Conservation (phyloP, 768 basidiomycete genomes). For the Auricularia sp. region DNA sequence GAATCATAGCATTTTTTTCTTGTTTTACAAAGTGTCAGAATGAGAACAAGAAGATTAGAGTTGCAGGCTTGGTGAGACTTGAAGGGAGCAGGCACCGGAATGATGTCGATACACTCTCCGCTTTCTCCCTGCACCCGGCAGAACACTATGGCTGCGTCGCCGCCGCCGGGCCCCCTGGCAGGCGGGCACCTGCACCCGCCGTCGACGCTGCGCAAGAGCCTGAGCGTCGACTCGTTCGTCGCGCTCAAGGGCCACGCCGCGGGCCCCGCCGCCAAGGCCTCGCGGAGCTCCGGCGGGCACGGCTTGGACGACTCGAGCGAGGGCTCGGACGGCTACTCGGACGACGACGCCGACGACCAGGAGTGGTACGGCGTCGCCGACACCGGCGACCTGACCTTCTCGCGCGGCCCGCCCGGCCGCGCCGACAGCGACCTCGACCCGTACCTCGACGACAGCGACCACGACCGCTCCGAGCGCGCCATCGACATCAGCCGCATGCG, state of each 20-base stretch:
- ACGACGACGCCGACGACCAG: neutral
- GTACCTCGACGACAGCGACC: neutral
- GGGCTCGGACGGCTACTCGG: neutral
- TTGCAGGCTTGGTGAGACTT: no score
- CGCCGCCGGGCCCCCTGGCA: no score
- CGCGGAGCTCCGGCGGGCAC: neutral
- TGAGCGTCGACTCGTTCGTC: conserved; percentile 70
- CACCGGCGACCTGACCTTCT: neutral
- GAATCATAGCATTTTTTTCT: no score
- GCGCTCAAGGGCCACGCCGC: neutral
- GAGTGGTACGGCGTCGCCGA: neutral
- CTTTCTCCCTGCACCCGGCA: no score
- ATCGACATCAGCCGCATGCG: neutral
- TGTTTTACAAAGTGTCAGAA: no score
- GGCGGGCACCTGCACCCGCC: neutral
- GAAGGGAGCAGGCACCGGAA: no score
- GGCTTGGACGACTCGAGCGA: neutral
- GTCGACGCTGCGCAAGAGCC: conserved; percentile 49
- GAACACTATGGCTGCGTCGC: no score
- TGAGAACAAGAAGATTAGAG: no score
- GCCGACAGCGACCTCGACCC: neutral
- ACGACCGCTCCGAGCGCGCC: neutral
- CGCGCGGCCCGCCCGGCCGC: neutral
- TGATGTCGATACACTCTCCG: no score
- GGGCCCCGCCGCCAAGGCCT: neutral